These are phyloP conservation scores for Aureobasidium vineae DNA, from an alignment of 2,329 filamentous ascomycete genomes.

Conservation along the genomic window DNA sequence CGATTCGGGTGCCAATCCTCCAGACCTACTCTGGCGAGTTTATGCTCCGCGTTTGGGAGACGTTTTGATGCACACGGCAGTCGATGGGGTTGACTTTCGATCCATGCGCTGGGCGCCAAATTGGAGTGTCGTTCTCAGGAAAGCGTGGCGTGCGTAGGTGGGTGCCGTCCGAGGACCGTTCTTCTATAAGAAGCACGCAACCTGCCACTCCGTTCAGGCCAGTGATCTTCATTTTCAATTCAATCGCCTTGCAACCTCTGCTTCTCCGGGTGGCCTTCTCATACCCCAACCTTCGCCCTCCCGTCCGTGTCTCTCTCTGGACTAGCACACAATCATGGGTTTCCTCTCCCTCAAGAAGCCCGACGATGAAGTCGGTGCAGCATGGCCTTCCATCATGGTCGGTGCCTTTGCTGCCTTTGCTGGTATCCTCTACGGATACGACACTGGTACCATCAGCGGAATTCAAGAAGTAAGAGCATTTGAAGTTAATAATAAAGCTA, in stretches of 20 bases:
- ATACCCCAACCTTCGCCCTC: background rate
- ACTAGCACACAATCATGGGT: slow-evolving; percentile 36
- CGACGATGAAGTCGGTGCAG: slow-evolving; percentile 43
- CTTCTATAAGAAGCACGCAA: slow-evolving; percentile 16
- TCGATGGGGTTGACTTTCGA: slow-evolving; percentile 18
- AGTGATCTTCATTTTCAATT: slow-evolving; percentile 5
- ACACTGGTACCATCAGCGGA: background rate
- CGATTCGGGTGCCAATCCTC: slow-evolving; percentile 3
- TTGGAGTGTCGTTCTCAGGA: background rate
- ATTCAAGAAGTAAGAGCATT: no score
- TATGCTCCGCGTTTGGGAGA: slow-evolving; percentile 7
- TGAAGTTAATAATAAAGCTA: no score
- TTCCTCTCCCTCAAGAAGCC: slow-evolving; percentile 44
- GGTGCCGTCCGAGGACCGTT: background rate
- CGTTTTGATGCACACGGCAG: slow-evolving; percentile 4
- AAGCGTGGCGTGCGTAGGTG: slow-evolving; percentile 22
- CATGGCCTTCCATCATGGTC: slow-evolving; percentile 45
- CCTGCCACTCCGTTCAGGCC: slow-evolving; percentile 7
- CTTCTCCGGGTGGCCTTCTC: background rate
- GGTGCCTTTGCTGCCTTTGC: slow-evolving; percentile 42
- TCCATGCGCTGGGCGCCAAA: slow-evolving; percentile 24
- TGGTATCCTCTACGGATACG: slow-evolving; percentile 33
- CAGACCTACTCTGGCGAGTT: background rate
- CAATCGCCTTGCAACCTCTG: background rate
- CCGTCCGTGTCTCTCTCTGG: background rate